A percentile compares a stretch with the other conserved stretches of the same genome.
Evolutionary conservation across 176 grass and related monocot species (phyloP).

Genomic region (Aegilops tauschii): DNA sequence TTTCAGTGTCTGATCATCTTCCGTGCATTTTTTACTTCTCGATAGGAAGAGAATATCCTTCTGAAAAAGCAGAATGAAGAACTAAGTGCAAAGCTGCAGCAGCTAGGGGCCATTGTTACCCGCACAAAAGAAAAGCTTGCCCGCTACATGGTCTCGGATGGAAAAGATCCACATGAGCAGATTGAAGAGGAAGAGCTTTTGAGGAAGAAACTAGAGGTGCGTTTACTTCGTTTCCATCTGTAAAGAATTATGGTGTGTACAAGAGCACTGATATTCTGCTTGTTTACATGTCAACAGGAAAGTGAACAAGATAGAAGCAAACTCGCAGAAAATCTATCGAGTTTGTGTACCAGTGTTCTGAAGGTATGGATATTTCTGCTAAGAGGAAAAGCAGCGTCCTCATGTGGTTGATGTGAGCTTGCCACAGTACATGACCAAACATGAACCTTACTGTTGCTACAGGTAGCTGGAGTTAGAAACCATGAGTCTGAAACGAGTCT

Average conservation of each 20-base stretch:
- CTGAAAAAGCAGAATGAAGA: constrained; percentile 76
- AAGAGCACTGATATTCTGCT: constrained; percentile 2
- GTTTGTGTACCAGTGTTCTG: constrained; percentile 59
- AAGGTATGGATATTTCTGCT: constrained; percentile 48
- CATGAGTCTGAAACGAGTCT: constrained; percentile 40
- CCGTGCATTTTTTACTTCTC: constrained; percentile 16
- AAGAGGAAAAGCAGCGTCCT: constrained; percentile 11
- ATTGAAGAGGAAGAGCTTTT: constrained; percentile 73
- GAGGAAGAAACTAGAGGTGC: constrained; percentile 60
- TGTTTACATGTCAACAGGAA: constrained; percentile 54
- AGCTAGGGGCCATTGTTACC: constrained; percentile 48
- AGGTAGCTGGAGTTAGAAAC: constrained; percentile 68
- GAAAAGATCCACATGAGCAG: constrained; percentile 55
- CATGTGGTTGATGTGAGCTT: background rate
- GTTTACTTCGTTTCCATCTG: constrained; percentile 13
- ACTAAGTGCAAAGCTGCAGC: constrained; percentile 57
- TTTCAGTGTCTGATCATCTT: constrained; percentile 15
- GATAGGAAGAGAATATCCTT: constrained; percentile 79
- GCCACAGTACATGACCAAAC: constrained; percentile 8
- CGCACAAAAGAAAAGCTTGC: constrained; percentile 79
- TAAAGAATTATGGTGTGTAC: background rate
- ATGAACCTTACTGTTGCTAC: constrained; percentile 20
- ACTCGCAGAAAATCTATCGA: constrained; percentile 61
- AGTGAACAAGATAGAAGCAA: constrained; percentile 63
- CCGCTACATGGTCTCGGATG: constrained; percentile 50